Evolutionary conservation across 306 rosid species (phyloP).

Genomic region (Luffa acutangula): DNA sequence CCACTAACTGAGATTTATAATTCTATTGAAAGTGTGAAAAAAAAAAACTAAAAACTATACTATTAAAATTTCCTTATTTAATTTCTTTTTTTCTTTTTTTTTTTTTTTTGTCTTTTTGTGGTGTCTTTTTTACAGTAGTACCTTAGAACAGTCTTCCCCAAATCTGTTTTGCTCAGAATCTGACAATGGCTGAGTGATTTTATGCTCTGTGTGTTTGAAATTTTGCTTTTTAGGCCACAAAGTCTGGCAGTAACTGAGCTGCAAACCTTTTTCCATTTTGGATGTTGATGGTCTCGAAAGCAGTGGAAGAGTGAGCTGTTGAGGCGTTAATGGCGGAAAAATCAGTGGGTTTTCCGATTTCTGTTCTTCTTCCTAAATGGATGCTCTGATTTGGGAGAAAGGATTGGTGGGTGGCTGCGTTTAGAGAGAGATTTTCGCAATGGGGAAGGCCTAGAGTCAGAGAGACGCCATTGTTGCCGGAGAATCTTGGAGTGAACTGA

Average conservation of each 20-base stretch:
- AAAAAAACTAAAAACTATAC: conserved; percentile 44
- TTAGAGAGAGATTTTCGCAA: conserved; percentile 51
- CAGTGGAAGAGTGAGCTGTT: conserved; percentile 60
- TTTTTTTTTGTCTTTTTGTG: not conserved
- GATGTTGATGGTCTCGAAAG: conserved; percentile 67
- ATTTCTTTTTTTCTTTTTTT: not conserved
- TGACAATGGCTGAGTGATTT: not conserved
- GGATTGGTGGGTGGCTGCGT: conserved; percentile 49
- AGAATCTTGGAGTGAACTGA: conserved; percentile 60
- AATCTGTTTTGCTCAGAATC: not conserved
- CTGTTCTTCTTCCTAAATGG: conserved; percentile 67
- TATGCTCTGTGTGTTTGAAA: not conserved
- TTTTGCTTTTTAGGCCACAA: conserved; percentile 39
- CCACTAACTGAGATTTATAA: conserved; percentile 63
- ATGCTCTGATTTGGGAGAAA: conserved; percentile 64
- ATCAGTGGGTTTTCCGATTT: conserved; percentile 51
- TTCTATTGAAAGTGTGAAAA: conserved; percentile 46
- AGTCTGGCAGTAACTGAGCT: conserved; percentile 86
- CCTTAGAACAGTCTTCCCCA: conserved; percentile 6
- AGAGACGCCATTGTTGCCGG: conserved; percentile 84
- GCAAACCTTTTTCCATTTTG: conserved; percentile 88
- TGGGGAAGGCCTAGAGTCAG: conserved; percentile 94
- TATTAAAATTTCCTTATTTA: conserved; percentile 7
- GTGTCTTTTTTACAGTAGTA: conserved; percentile 73
- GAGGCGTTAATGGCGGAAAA: conserved; percentile 49